Evolutionary conservation across 805 yeast genomes (phyloP).

Genomic region (Saccharomycopsis synnaedendra): DNA sequence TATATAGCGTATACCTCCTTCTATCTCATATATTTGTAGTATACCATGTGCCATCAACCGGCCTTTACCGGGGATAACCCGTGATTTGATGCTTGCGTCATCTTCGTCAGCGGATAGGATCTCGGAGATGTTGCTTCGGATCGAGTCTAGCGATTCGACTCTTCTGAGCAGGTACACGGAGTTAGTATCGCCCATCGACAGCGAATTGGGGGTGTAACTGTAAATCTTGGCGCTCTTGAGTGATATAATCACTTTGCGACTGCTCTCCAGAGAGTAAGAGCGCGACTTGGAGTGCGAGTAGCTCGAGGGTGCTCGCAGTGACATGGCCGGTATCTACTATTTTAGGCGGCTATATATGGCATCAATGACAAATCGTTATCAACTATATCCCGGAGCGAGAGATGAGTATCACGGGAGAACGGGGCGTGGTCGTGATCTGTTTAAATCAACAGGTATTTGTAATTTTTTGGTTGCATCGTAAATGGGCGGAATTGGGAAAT

Average conservation of each 20-base stretch:
- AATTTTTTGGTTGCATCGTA: too few species aligned
- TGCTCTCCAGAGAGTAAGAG: not conserved
- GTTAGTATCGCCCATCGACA: conserved; percentile 1
- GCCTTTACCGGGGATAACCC: conserved; percentile 1
- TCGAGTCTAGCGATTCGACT: conserved; percentile 8
- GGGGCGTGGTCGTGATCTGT: too few species aligned
- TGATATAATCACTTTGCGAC: conserved; percentile 1
- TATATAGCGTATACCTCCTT: conserved; percentile 9
- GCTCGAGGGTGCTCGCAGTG: too few species aligned
- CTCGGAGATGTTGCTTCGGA: conserved; percentile 10
- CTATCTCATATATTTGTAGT: conserved; percentile 10
- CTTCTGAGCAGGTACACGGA: not conserved
- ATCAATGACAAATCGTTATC: too few species aligned
- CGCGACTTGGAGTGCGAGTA: too few species aligned
- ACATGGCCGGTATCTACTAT: too few species aligned
- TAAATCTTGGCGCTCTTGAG: conserved; percentile 5
- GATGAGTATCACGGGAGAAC: too few species aligned
- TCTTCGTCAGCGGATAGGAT: conserved; percentile 3
- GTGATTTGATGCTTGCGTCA: not conserved
- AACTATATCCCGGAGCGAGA: too few species aligned
- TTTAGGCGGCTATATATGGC: too few species aligned
- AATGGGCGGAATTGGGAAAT: too few species aligned
- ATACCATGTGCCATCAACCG: conserved; percentile 8
- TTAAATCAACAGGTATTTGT: too few species aligned
- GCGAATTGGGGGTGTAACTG: conserved; percentile 4